phyloP scores from a whole-genome alignment of 2,329 filamentous ascomycete species.

The Tetracladium maxilliforme region DNA sequence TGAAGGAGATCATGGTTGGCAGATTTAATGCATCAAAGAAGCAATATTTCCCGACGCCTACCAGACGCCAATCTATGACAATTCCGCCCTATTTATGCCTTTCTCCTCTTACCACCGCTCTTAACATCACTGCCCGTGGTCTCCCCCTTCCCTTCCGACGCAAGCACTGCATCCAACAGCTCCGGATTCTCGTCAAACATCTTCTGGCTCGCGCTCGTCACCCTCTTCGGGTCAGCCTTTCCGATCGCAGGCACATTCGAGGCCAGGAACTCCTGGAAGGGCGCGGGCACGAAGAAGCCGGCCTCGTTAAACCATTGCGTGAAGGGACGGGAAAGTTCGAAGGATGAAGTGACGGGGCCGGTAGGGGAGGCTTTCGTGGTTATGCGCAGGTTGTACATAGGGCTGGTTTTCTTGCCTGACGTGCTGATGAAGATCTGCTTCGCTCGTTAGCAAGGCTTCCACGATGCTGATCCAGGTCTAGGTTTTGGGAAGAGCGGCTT shows the following conservation, averaged over 20 bases:
- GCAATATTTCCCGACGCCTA: no score
- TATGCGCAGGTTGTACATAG: conserved; percentile 65
- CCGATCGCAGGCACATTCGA: conserved; percentile 52
- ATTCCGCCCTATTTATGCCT: no score
- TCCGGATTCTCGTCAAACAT: conserved; percentile 25
- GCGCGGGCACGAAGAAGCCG: conserved; percentile 57
- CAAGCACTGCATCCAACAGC: conserved; percentile 27
- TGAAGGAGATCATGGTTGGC: no score
- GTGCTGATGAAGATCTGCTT: conserved; percentile 58
- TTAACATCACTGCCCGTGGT: conserved; percentile 4
- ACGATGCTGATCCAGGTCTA: not conserved
- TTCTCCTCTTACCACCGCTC: conserved; percentile 3
- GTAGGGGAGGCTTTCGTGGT: conserved; percentile 26
- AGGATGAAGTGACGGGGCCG: conserved; percentile 17
- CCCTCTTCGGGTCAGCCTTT: conserved; percentile 45
- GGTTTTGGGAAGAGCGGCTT: conserved; percentile 7
- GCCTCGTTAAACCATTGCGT: conserved; percentile 61
- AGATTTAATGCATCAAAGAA: no score
- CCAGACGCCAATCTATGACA: no score
- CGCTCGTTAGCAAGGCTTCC: conserved; percentile 1
- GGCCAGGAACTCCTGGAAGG: conserved; percentile 68
- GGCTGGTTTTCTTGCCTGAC: conserved; percentile 63
- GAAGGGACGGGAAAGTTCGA: conserved; percentile 50
- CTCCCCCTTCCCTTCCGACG: conserved; percentile 7
- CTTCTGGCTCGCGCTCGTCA: conserved; percentile 17